phyloP scores from a whole-genome alignment of 2,329 filamentous ascomycete species.

The Trichoderma aggressivum region DNA sequence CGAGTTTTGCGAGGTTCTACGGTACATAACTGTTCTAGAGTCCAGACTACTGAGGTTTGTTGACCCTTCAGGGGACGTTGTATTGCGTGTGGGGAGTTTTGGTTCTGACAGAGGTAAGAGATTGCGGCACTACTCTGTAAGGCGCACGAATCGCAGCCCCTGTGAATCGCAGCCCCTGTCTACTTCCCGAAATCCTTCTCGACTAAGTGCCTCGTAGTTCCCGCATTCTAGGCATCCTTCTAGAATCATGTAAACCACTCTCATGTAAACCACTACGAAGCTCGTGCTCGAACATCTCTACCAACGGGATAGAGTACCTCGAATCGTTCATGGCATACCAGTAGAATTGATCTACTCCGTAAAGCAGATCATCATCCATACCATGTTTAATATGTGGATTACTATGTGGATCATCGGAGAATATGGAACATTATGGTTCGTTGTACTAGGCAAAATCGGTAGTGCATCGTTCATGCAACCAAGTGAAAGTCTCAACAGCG shows the following conservation, averaged over 20 bases:
- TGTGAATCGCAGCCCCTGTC: background rate
- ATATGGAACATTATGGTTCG: background rate
- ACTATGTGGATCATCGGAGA: background rate
- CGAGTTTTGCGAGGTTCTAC: no score
- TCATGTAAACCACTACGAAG: background rate
- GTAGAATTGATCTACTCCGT: background rate
- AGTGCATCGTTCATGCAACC: background rate
- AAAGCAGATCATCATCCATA: background rate
- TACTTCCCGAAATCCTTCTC: background rate
- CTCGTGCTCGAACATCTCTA: background rate
- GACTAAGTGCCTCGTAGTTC: background rate
- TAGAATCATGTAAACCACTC: background rate
- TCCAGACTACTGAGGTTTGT: background rate
- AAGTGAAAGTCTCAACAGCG: background rate
- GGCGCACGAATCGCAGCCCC: background rate
- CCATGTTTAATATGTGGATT: background rate
- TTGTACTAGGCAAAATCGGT: background rate
- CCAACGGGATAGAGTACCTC: background rate
- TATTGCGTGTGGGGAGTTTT: background rate
- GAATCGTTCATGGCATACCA: background rate
- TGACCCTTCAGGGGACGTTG: background rate
- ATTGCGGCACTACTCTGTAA: background rate
- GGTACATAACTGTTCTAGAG: background rate
- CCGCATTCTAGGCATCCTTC: background rate
- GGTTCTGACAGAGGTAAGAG: background rate